phyloP scores from a whole-genome alignment of 352 stramenopile genomes.

The Phytophthora citricola region DNA sequence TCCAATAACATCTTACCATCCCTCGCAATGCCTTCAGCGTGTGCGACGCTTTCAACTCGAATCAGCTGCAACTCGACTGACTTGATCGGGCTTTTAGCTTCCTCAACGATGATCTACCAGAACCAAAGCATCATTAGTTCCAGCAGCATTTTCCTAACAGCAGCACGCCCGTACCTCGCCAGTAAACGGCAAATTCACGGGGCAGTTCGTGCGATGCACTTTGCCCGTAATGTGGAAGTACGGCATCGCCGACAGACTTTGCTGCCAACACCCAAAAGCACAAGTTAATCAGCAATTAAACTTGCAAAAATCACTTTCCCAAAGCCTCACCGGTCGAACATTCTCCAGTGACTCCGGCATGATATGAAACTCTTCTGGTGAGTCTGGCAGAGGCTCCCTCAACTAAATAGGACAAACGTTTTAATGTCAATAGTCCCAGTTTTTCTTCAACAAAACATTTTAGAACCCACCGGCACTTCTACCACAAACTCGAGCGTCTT shows the following conservation, averaged over 20 bases:
- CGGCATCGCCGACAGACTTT: slow-evolving; percentile 62
- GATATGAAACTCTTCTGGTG: slow-evolving; percentile 81
- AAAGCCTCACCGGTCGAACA: slow-evolving; percentile 49
- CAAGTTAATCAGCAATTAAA: slow-evolving; percentile 8
- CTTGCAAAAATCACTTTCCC: background rate
- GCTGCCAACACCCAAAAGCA: slow-evolving; percentile 35
- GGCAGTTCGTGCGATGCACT: slow-evolving; percentile 90
- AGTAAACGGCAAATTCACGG: slow-evolving; percentile 90
- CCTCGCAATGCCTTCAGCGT: slow-evolving; percentile 75
- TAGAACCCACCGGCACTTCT: slow-evolving; percentile 72
- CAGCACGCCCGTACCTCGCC: slow-evolving; percentile 64
- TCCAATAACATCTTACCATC: slow-evolving; percentile 55
- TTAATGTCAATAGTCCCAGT: background rate
- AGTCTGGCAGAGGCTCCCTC: slow-evolving; percentile 62
- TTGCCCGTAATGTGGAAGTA: slow-evolving; percentile 85
- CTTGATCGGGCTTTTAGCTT: slow-evolving; percentile 79
- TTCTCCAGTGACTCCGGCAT: slow-evolving; percentile 89
- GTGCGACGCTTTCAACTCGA: slow-evolving; percentile 87
- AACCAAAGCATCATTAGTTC: slow-evolving; percentile 2
- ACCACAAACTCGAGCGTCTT: slow-evolving; percentile 92
- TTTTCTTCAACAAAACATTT: background rate
- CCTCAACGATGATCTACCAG: slow-evolving; percentile 77
- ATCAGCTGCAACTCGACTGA: slow-evolving; percentile 93
- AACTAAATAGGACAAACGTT: slow-evolving; percentile 38
- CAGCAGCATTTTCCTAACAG: slow-evolving; percentile 12